These are phyloP conservation scores for Lunasporangiospora selenospora DNA, from an alignment of 192 early-diverging fungal genomes.

Conservation along the genomic window DNA sequence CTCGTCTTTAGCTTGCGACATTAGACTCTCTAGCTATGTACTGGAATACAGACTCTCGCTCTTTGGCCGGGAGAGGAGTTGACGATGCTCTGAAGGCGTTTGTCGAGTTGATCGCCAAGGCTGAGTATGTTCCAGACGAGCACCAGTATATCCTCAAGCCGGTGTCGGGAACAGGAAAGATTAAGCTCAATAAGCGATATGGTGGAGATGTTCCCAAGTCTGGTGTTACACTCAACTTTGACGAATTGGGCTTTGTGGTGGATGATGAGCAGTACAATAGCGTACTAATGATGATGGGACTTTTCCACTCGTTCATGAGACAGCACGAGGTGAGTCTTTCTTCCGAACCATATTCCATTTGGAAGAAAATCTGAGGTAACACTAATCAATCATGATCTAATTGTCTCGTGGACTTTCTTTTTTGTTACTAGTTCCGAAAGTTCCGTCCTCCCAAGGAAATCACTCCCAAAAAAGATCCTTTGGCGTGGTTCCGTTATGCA, in stretches of 20 bases:
- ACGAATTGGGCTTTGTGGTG: slow-evolving; percentile 90
- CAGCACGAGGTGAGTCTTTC: slow-evolving; percentile 64
- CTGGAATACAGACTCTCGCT: slow-evolving; percentile 83
- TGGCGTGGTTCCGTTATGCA: slow-evolving; percentile 84
- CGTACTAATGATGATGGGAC: slow-evolving; percentile 75
- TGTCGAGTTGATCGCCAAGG: slow-evolving; percentile 63
- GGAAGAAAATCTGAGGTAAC: not conserved
- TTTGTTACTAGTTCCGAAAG: slow-evolving; percentile 71
- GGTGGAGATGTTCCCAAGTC: slow-evolving; percentile 61
- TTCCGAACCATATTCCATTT: not conserved
- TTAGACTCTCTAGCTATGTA: slow-evolving; percentile 82
- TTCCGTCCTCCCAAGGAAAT: slow-evolving; percentile 84
- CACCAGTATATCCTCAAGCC: slow-evolving; percentile 91
- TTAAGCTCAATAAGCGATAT: slow-evolving; percentile 77
- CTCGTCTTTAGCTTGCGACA: slow-evolving; percentile 53
- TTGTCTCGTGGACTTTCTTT: not conserved
- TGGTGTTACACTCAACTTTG: slow-evolving; percentile 79
- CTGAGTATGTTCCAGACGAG: slow-evolving; percentile 61
- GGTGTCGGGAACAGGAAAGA: slow-evolving; percentile 86
- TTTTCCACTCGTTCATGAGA: slow-evolving; percentile 83
- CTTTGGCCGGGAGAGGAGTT: slow-evolving; percentile 56
- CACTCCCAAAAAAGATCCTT: slow-evolving; percentile 84
- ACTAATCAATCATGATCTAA: not conserved
- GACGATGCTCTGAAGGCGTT: slow-evolving; percentile 59
- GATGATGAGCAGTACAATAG: slow-evolving; percentile 92